Evolutionary conservation across 345 rosid species (phyloP).

Genomic region (Luvunga scandens): DNA sequence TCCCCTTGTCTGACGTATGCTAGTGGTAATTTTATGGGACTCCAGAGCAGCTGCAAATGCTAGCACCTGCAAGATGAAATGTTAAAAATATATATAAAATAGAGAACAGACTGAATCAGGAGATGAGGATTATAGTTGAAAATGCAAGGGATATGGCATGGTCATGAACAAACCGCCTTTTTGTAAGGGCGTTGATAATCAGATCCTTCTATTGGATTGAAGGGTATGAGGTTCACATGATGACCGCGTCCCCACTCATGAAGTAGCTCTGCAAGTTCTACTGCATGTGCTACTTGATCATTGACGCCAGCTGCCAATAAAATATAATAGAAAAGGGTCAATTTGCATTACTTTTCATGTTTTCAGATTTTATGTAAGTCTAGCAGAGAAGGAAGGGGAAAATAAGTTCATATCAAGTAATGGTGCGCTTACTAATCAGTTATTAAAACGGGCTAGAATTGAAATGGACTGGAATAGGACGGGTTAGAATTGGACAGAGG

Average conservation of each 20-base stretch:
- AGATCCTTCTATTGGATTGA: conserved; percentile 86
- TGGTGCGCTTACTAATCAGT: no score
- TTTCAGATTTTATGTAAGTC: background rate
- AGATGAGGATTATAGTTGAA: background rate
- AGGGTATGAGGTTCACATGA: conserved; percentile 93
- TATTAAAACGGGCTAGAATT: no score
- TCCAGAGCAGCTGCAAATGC: conserved; percentile 73
- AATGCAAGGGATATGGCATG: conserved; percentile 1
- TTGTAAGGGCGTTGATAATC: conserved; percentile 77
- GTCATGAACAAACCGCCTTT: conserved; percentile 55
- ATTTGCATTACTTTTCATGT: background rate
- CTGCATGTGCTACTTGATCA: conserved; percentile 72
- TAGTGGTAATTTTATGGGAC: conserved; percentile 70
- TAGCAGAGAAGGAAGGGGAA: background rate
- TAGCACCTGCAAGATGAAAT: conserved; percentile 42
- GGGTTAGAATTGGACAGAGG: no score
- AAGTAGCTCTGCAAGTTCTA: conserved; percentile 80
- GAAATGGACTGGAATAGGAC: no score
- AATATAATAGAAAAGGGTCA: conserved; percentile 9
- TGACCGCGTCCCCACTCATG: conserved; percentile 73
- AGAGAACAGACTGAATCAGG: background rate
- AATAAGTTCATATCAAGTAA: background rate
- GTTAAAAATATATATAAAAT: background rate
- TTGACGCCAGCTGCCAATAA: conserved; percentile 78
- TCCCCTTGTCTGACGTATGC: conserved; percentile 84